Evolutionary conservation across 176 grass and related monocot species (phyloP).

Genomic region (Puya raimondii): DNA sequence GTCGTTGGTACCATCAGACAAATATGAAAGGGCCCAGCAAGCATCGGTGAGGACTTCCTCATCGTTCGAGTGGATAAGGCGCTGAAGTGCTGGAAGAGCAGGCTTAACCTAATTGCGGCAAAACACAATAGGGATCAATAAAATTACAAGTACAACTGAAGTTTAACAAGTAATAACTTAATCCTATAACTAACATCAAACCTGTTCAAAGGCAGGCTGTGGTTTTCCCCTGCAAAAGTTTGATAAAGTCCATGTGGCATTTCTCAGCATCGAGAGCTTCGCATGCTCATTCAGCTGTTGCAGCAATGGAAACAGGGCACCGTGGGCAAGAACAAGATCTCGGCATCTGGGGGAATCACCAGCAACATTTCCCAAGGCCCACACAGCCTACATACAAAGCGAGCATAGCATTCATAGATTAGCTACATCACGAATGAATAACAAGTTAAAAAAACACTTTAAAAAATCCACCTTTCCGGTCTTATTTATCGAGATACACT

Average conservation of each 20-base stretch:
- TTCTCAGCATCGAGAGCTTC: slow-evolving; percentile 91
- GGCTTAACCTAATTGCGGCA: slow-evolving; percentile 51
- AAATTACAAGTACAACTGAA: neutral
- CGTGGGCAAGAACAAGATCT: slow-evolving; percentile 63
- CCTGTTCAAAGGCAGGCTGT: slow-evolving; percentile 83
- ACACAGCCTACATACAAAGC: slow-evolving; percentile 50
- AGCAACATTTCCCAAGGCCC: slow-evolving; percentile 94
- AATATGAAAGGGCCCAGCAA: slow-evolving; percentile 87
- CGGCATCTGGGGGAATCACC: slow-evolving; percentile 87
- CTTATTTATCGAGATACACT: neutral
- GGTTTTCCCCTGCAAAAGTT: slow-evolving; percentile 95
- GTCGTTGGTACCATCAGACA: slow-evolving; percentile 94
- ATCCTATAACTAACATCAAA: slow-evolving; percentile 7
- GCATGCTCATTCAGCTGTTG: slow-evolving; percentile 84
- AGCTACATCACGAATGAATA: neutral
- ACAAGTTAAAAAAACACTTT: slow-evolving; percentile 1
- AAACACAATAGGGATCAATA: slow-evolving; percentile 7
- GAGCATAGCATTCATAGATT: neutral
- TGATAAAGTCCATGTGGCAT: slow-evolving; percentile 90
- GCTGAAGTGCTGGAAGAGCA: slow-evolving; percentile 70
- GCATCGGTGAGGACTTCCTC: slow-evolving; percentile 97
- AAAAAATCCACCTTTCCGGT: neutral
- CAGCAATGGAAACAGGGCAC: slow-evolving; percentile 60
- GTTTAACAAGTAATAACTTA: neutral
- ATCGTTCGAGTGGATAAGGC: slow-evolving; percentile 75